Percentiles rank a stretch among this genome's conserved stretches.
Conservation (phyloP, 345 rosid species). For the Eucalyptus leucophloia region DNA sequence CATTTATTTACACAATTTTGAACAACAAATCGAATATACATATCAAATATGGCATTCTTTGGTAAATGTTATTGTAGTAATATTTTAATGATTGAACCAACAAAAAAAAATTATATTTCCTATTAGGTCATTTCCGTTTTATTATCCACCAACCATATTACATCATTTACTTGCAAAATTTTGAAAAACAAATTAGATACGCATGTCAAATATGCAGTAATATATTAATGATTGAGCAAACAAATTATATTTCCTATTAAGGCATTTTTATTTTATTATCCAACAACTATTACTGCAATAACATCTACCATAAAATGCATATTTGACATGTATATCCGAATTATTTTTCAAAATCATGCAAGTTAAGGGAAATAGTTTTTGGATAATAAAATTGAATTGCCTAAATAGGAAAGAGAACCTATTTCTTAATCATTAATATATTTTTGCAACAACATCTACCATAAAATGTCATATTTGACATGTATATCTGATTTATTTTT, state of each 20-base stretch:
- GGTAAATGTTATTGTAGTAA: neutral
- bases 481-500: neutral
- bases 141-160: neutral
- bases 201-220: neutral
- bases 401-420: neutral
- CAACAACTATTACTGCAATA: neutral
- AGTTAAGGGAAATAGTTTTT: neutral
- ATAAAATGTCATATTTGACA: neutral
- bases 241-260: neutral
- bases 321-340: neutral
- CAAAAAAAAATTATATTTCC: neutral
- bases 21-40: neutral
- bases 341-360: neutral
- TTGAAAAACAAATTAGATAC: neutral
- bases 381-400: neutral
- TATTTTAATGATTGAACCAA: neutral
- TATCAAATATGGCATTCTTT: neutral
- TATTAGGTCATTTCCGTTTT: neutral
- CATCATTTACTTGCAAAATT: neutral
- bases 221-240: neutral
- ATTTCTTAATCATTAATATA: neutral
- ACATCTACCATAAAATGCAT: neutral
- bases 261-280: neutral
- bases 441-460: neutral
- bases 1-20: neutral